Evolutionary conservation across 768 basidiomycete species (phyloP).

Genomic region (Gyrodon lividus): DNA sequence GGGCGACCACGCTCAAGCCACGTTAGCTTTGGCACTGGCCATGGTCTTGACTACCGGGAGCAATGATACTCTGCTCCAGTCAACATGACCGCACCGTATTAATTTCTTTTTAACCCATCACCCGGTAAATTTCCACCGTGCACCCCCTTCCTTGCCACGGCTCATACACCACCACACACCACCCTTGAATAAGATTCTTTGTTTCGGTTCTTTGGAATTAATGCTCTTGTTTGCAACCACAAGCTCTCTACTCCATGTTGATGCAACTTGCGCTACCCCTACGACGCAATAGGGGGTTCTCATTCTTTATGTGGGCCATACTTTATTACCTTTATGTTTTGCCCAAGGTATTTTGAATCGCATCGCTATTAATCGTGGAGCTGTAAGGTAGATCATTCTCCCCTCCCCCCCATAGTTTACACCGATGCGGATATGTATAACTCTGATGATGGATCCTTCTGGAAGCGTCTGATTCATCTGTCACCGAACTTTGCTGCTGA

Average conservation of each 20-base stretch:
- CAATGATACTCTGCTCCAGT: not conserved
- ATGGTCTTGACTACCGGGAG: conserved; percentile 9
- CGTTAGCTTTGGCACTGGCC: conserved; percentile 6
- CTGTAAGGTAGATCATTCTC: conserved; percentile 12
- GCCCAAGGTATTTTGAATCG: conserved; percentile 14
- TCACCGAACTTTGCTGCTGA: no score
- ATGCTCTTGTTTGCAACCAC: conserved; percentile 2
- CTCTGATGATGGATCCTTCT: not conserved
- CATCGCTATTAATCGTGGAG: conserved; percentile 14
- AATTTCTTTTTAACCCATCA: conserved; percentile 1
- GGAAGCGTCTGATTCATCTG: not conserved
- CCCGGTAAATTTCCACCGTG: not conserved
- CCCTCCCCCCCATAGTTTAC: conserved; percentile 4
- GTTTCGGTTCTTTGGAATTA: conserved; percentile 5
- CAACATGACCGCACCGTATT: not conserved
- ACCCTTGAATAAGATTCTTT: conserved; percentile 7
- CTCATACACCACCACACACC: not conserved
- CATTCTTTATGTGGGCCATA: conserved; percentile 24
- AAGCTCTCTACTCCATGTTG: conserved; percentile 2
- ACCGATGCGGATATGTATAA: conserved; percentile 4
- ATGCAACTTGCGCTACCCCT: conserved; percentile 8
- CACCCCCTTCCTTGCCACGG: not conserved
- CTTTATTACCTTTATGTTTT: conserved; percentile 30
- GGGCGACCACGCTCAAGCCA: conserved; percentile 23
- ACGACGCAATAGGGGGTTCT: conserved; percentile 15